A percentile compares a stretch with the other conserved stretches of the same genome.
These are phyloP conservation scores for Brassica nigra DNA, from an alignment of 345 rosid genomes.

Conservation along the genomic window DNA sequence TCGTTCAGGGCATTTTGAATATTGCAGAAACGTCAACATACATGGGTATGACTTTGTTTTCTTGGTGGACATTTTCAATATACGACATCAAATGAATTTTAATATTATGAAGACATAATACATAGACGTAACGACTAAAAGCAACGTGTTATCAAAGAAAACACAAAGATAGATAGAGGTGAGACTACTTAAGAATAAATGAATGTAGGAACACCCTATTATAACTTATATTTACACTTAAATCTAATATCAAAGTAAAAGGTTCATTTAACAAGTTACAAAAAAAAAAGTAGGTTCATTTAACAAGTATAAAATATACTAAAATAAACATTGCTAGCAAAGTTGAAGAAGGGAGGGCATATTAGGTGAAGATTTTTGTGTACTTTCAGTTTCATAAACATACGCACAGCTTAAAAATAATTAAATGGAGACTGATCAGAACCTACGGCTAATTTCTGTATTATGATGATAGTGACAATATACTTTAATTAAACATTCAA, in stretches of 20 bases:
- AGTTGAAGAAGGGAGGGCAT: conserved; percentile 32
- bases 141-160: conserved; percentile 32
- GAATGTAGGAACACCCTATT: not conserved
- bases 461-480: conserved; percentile 21
- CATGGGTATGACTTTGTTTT: not conserved
- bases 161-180: conserved; percentile 18
- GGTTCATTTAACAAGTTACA: not conserved
- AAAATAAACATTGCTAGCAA: conserved; percentile 26
- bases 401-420: conserved; percentile 33
- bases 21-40: conserved; percentile 19
- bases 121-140: conserved; percentile 30
- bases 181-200: too few relatives aligned
- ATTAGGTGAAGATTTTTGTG: conserved; percentile 41
- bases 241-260: not conserved
- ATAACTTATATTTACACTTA: not conserved
- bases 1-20: conserved; percentile 4
- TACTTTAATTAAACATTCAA: conserved; percentile 2
- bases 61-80: not conserved
- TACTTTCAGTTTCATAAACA: conserved; percentile 39
- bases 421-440: conserved; percentile 42
- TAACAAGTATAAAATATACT: conserved; percentile 6
- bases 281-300: not conserved
- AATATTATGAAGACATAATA: conserved; percentile 17
- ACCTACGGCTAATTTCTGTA: conserved; percentile 36
- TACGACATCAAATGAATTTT: conserved; percentile 21